These are phyloP conservation scores for Cornus controversa DNA, from an alignment of 148 eudicot species.

Conservation along the genomic window DNA sequence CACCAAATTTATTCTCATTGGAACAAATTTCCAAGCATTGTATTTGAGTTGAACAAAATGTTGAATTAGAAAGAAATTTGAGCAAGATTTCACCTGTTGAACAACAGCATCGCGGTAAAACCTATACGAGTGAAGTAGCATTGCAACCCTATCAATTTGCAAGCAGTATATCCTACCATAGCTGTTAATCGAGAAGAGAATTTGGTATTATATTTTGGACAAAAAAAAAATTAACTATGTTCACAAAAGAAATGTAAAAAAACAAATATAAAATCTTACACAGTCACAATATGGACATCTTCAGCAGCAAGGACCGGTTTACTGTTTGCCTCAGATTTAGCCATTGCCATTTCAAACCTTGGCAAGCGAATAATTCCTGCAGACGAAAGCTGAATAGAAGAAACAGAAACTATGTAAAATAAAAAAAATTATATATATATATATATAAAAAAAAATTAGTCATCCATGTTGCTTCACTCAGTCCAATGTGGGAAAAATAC, in stretches of 20 bases:
- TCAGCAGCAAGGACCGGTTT: constrained; percentile 83
- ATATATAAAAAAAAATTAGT: background rate
- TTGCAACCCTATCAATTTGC: constrained; percentile 91
- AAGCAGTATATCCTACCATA: constrained; percentile 98
- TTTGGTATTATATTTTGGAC: constrained; percentile 6
- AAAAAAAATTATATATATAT: too few species aligned
- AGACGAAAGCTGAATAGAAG: constrained; percentile 68
- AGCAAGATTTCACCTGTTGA: constrained; percentile 64
- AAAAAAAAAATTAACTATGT: constrained; percentile 1
- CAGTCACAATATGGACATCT: constrained; percentile 81
- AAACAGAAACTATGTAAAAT: constrained; percentile 6
- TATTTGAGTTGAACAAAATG: background rate
- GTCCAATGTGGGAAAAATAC: too few species aligned
- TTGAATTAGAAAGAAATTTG: background rate
- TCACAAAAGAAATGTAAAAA: background rate
- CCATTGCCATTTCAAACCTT: constrained; percentile 90
- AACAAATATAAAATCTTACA: constrained; percentile 49
- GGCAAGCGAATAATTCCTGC: constrained; percentile 87
- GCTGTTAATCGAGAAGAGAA: constrained; percentile 40
- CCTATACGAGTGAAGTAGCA: constrained; percentile 87
- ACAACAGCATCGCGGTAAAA: constrained; percentile 98
- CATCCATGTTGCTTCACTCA: background rate
- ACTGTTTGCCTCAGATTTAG: constrained; percentile 73
- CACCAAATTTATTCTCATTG: too few species aligned
- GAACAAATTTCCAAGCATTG: background rate